Evolutionary conservation across 495 filamentous ascomycete species (phyloP).

Genomic region (Penicillium coprophilum): DNA sequence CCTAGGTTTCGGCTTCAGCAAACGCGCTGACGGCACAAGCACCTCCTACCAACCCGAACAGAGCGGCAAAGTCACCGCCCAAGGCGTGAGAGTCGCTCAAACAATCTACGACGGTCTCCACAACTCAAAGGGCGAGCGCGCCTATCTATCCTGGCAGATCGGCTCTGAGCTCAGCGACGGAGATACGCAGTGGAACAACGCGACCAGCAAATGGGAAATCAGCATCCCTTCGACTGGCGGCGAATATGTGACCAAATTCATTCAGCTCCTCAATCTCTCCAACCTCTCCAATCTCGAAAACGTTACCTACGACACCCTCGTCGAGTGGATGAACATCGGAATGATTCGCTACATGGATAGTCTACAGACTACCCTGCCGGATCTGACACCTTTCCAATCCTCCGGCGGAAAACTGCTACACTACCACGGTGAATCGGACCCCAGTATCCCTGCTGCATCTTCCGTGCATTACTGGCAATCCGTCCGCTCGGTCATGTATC

Average conservation of each 20-base stretch:
- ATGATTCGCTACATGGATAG: constrained; percentile 31
- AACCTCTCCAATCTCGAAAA: constrained; percentile 36
- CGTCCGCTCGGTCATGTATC: constrained; percentile 52
- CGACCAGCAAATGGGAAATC: constrained; percentile 22
- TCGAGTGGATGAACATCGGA: constrained; percentile 44
- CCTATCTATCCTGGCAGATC: constrained; percentile 37
- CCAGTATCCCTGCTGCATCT: constrained; percentile 45
- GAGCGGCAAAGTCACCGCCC: constrained; percentile 30
- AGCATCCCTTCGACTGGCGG: constrained; percentile 26
- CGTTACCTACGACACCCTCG: constrained; percentile 51
- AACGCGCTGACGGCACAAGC: constrained; percentile 32
- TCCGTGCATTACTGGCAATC: constrained; percentile 52
- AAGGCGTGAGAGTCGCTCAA: constrained; percentile 34
- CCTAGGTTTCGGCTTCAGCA: constrained; percentile 39
- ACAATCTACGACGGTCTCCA: constrained; percentile 36
- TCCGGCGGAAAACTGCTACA: constrained; percentile 53
- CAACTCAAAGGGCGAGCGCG: constrained; percentile 31
- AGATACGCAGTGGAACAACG: constrained; percentile 22
- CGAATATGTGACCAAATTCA: constrained; percentile 28
- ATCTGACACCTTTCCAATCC: constrained; percentile 42
- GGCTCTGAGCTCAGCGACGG: constrained; percentile 33
- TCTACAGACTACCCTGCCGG: constrained; percentile 41
- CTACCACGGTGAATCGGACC: constrained; percentile 53
- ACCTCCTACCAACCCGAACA: constrained; percentile 35
- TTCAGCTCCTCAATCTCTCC: constrained; percentile 27